Percentiles rank a stretch among this genome's conserved stretches.
phyloP scores from a whole-genome alignment of 225 moss, liverwort and hornwort genomes.

The Pseudoscleropodium purum region DNA sequence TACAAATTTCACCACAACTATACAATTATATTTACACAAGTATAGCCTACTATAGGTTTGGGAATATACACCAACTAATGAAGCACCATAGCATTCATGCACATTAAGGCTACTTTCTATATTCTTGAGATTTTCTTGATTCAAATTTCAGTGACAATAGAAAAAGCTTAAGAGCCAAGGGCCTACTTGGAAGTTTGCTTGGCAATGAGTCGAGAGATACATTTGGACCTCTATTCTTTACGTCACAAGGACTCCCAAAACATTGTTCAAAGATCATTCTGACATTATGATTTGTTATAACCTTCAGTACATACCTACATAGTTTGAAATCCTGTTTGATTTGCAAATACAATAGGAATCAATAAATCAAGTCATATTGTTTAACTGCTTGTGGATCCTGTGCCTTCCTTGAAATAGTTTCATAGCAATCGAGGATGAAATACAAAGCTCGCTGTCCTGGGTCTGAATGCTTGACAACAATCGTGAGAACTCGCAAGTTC shows the following conservation, averaged over 20 bases:
- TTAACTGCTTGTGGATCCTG: not conserved
- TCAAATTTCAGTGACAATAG: not conserved
- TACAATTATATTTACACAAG: not conserved
- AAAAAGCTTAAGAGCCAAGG: not conserved
- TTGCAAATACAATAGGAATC: not conserved
- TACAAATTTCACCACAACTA: not conserved
- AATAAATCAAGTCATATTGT: not conserved
- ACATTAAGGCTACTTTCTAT: not conserved
- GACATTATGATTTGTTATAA: not conserved
- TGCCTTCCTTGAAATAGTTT: not conserved
- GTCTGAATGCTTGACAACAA: not conserved
- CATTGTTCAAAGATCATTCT: not conserved
- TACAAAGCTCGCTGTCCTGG: too few relatives aligned
- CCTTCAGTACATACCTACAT: not conserved
- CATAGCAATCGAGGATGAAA: not conserved
- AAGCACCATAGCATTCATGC: not conserved
- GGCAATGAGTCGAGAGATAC: not conserved
- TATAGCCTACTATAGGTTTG: not conserved
- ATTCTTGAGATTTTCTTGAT: not conserved
- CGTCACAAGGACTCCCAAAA: not conserved
- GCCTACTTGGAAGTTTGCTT: too few relatives aligned
- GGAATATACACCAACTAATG: not conserved
- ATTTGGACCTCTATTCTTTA: not conserved
- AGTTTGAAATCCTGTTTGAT: not conserved
- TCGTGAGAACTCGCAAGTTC: not conserved